Evolutionary conservation across 495 filamentous ascomycete species (phyloP).

Genomic region (Cercophora samala): DNA sequence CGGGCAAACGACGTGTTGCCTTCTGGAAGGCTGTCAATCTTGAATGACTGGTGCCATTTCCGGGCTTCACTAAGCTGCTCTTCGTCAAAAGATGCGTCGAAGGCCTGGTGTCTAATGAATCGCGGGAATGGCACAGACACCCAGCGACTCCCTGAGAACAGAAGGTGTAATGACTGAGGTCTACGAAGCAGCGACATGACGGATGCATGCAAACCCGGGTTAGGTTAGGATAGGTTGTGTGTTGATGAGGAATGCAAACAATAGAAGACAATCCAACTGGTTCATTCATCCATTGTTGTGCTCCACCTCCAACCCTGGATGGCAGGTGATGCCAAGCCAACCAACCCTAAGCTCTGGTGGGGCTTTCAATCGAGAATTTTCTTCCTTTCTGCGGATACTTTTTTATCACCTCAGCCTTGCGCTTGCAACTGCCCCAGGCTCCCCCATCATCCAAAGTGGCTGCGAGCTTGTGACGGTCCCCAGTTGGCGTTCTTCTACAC

Average conservation of each 20-base stretch:
- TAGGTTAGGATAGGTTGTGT: neutral
- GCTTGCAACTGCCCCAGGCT: neutral
- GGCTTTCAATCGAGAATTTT: neutral
- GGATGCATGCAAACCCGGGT: neutral
- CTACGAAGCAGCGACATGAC: neutral
- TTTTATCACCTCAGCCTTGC: neutral
- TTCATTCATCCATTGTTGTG: neutral
- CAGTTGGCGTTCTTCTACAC: neutral
- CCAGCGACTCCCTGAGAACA: neutral
- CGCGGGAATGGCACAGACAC: constrained; percentile 15
- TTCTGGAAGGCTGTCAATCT: constrained; percentile 60
- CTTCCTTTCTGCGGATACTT: neutral
- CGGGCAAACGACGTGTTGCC: constrained; percentile 72
- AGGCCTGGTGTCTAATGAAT: constrained; percentile 37
- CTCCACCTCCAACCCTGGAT: neutral
- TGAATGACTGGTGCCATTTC: constrained; percentile 69
- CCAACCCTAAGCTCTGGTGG: neutral
- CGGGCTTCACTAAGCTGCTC: constrained; percentile 67
- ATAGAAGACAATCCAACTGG: neutral
- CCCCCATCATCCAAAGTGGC: neutral
- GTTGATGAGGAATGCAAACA: neutral
- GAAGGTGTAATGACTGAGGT: neutral
- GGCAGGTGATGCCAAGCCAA: neutral
- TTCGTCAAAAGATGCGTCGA: constrained; percentile 43
- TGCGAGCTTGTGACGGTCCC: neutral